phyloP scores from a whole-genome alignment of 306 rosid species.

The Nissolia schottii region DNA sequence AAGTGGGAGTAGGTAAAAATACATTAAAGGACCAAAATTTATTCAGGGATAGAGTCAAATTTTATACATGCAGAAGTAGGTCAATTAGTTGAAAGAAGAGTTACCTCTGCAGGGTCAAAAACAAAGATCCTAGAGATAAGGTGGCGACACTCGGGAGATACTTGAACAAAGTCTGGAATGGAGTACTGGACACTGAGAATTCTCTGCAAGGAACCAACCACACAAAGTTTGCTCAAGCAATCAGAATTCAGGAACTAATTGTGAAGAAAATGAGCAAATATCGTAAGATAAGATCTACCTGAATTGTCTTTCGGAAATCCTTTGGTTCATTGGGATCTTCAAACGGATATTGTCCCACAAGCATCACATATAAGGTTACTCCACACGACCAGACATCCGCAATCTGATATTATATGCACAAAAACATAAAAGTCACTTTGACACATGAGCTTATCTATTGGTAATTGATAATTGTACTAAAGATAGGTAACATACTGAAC shows the following conservation, averaged over 20 bases:
- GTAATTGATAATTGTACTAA: not conserved
- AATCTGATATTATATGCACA: slow-evolving; percentile 45
- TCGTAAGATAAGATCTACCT: slow-evolving; percentile 38
- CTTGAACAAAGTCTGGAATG: slow-evolving; percentile 64
- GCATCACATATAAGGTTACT: slow-evolving; percentile 85
- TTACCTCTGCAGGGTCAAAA: slow-evolving; percentile 69
- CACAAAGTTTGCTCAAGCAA: slow-evolving; percentile 20
- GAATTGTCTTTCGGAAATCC: slow-evolving; percentile 82
- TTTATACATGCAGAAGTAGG: not conserved
- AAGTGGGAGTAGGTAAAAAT: not conserved
- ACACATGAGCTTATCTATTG: not conserved
- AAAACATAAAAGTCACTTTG: slow-evolving; percentile 1
- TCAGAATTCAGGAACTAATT: slow-evolving; percentile 4
- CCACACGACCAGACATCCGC: slow-evolving; percentile 99
- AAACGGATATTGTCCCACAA: slow-evolving; percentile 83
- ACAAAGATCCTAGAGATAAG: slow-evolving; percentile 77
- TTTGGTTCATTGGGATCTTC: slow-evolving; percentile 88
- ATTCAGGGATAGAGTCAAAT: not conserved
- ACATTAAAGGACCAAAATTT: not conserved
- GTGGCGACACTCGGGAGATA: slow-evolving; percentile 66
- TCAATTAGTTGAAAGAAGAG: slow-evolving; percentile 4
- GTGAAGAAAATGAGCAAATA: not conserved
- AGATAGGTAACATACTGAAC: not conserved
- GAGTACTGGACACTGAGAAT: slow-evolving; percentile 77
- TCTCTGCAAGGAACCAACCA: slow-evolving; percentile 50